Base-by-base conservation (phyloP, 768 basidiomycete species). In the Phaeolepiota aurea region DNA sequence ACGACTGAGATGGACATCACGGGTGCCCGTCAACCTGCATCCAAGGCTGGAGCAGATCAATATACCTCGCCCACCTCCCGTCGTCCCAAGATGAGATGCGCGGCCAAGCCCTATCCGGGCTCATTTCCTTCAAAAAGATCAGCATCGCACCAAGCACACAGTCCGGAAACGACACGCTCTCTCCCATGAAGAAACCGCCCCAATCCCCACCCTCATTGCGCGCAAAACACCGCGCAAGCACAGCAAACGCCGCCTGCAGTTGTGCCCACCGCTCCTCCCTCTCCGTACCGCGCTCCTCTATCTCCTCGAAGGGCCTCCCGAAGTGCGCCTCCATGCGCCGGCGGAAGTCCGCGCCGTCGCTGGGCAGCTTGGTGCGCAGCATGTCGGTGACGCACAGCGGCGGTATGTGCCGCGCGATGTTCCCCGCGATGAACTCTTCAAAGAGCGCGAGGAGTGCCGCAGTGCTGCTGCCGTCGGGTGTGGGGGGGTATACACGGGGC, bases 81-180 rank as follows among this genome's bases (percentile, higher is more conserved):
- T 44, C 47, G 34, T 57, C 49, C 57, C 56, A 59, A 3, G 47
- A 40, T n/a, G 35, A 40, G 20, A 62, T 45, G 32, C 48, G 45
- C 1, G 39, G 36, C 52, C 55, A 58, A 5, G 46, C 53, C 14
- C 55, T 56, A 4, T 61, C 45, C 12, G 57, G 54, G 32, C 59
- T 58, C 14, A 50, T 44, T 4, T 42, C 44, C 39, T 48, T 52
- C 15, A 54, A 34, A 23, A 48, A 49, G 14, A 58, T 44, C 23
- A 61, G 44, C 19, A 46, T 47, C 11, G 47, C 53, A 16, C 48
- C 48, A 11, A 63, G 38, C 9, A 50, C 52, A 33, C 60, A 55
- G 43, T 63, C 60, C 12, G 56, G 39, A 21, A 55, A 49, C 3
- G 51, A 42, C 7, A 55, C 20, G 21, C 38, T 45, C 11, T 46